These are phyloP conservation scores for Hygrophoropsis aurantiaca DNA, from an alignment of 768 basidiomycete genomes.

Conservation along the genomic window DNA sequence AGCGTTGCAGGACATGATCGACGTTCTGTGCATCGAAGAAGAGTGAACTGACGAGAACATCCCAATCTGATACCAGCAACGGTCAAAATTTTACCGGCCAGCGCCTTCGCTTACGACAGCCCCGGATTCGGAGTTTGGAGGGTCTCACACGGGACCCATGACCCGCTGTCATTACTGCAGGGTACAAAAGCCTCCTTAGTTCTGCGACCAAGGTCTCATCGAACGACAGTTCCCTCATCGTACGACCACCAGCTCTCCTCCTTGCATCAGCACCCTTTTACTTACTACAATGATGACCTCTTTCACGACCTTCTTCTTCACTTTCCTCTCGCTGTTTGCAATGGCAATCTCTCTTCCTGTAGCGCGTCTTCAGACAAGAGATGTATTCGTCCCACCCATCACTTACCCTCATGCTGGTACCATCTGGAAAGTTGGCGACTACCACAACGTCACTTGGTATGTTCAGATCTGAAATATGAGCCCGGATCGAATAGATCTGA, in stretches of 20 bases:
- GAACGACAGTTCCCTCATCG: slow-evolving; percentile 1
- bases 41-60: neutral
- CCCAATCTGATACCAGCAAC: neutral
- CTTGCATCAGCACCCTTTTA: slow-evolving; percentile 9
- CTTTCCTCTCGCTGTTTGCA: slow-evolving; percentile 12
- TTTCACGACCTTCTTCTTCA: slow-evolving; percentile 14
- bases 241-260: slow-evolving; percentile 11
- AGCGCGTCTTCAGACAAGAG: slow-evolving; percentile 5
- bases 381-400: slow-evolving; percentile 28
- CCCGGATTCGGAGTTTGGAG: neutral
- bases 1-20: too few relatives aligned
- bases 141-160: neutral
- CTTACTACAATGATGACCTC: slow-evolving; percentile 8
- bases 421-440: slow-evolving; percentile 20
- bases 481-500: slow-evolving; percentile 1
- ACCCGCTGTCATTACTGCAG: neutral
- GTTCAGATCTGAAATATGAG: slow-evolving; percentile 3
- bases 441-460: slow-evolving; percentile 30
- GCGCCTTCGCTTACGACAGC: slow-evolving; percentile 1
- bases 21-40: too few relatives aligned
- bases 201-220: neutral
- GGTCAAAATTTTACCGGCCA: neutral
- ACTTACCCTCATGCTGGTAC: slow-evolving; percentile 17
- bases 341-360: slow-evolving; percentile 11
- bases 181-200: slow-evolving; percentile 10